Percentiles rank a stretch among this genome's conserved stretches.
phyloP scores from a whole-genome alignment of 2,329 filamentous ascomycete genomes.

The Fusarium praegraminearum region DNA sequence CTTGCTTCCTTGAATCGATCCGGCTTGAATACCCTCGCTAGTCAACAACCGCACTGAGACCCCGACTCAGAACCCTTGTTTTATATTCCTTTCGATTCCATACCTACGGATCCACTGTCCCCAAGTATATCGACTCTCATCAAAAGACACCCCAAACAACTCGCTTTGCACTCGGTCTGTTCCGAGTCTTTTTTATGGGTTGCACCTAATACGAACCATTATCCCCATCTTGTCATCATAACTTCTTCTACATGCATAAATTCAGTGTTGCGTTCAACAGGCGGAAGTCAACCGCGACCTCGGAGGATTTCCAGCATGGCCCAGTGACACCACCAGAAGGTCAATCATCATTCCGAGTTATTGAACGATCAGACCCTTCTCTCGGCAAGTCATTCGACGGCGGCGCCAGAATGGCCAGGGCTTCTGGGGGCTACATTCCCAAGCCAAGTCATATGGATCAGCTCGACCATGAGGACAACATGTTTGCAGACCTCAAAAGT shows the following conservation, averaged over 20 bases:
- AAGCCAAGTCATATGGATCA: slow-evolving; percentile 54
- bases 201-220: slow-evolving; percentile 42
- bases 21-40: slow-evolving; percentile 42
- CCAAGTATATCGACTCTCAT: slow-evolving; percentile 36
- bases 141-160: slow-evolving; percentile 27
- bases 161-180: slow-evolving; percentile 12
- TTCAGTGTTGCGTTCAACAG: slow-evolving; percentile 69
- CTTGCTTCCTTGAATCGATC: slow-evolving; percentile 43
- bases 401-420: slow-evolving; percentile 58
- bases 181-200: slow-evolving; percentile 43
- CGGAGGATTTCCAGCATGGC: slow-evolving; percentile 66
- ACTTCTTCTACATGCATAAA: slow-evolving; percentile 67
- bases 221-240: slow-evolving; percentile 26
- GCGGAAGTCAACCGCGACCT: slow-evolving; percentile 70
- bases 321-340: slow-evolving; percentile 54
- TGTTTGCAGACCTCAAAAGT: slow-evolving; percentile 67
- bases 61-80: slow-evolving; percentile 39
- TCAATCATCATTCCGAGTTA: slow-evolving; percentile 68
- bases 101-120: slow-evolving; percentile 13
- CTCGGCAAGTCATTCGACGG: slow-evolving; percentile 64
- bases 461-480: slow-evolving; percentile 66
- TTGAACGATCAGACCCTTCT: slow-evolving; percentile 64
- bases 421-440: slow-evolving; percentile 52
- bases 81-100: slow-evolving; percentile 26
- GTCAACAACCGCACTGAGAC: slow-evolving; percentile 30